These are phyloP conservation scores for Chlorella variabilis DNA, from an alignment of 163 green algal genomes.

Conservation along the genomic window DNA sequence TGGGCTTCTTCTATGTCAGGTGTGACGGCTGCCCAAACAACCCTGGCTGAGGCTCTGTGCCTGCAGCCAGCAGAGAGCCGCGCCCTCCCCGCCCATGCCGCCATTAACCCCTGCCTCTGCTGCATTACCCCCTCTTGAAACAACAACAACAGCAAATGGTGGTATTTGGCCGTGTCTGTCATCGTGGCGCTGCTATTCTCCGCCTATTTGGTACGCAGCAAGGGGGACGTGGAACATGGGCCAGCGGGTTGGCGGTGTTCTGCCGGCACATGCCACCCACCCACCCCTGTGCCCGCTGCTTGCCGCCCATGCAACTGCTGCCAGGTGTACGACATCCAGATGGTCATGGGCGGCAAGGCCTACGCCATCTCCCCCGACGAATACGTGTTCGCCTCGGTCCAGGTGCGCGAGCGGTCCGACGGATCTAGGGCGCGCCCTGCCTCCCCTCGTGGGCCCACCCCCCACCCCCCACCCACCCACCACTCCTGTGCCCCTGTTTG, in stretches of 20 bases:
- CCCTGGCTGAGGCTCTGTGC: neutral
- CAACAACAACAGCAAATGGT: constrained; percentile 46
- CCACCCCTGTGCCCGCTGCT: neutral
- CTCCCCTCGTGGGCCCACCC: too few relatives aligned
- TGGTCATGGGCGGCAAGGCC: constrained; percentile 61
- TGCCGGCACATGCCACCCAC: too few relatives aligned
- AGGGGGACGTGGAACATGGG: too few relatives aligned
- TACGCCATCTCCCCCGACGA: constrained; percentile 69
- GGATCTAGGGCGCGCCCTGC: too few relatives aligned
- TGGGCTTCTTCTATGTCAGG: constrained; percentile 35
- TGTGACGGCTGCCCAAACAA: neutral
- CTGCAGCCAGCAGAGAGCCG: neutral
- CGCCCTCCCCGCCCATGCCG: neutral
- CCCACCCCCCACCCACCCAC: constrained; percentile 3
- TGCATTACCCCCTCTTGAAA: too few relatives aligned
- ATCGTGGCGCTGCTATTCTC: constrained; percentile 52
- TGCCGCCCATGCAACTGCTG: neutral
- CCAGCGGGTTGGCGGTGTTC: too few relatives aligned
- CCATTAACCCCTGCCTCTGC: neutral
- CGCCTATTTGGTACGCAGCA: constrained; percentile 39
- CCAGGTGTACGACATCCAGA: constrained; percentile 53
- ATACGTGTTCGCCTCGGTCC: constrained; percentile 73
- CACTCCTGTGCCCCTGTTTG: too few relatives aligned
- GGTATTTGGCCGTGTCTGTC: constrained; percentile 45
- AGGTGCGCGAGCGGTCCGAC: constrained; percentile 52